Base-by-base conservation (phyloP, 257 asterid species). In the Handroanthus guayacan region DNA sequence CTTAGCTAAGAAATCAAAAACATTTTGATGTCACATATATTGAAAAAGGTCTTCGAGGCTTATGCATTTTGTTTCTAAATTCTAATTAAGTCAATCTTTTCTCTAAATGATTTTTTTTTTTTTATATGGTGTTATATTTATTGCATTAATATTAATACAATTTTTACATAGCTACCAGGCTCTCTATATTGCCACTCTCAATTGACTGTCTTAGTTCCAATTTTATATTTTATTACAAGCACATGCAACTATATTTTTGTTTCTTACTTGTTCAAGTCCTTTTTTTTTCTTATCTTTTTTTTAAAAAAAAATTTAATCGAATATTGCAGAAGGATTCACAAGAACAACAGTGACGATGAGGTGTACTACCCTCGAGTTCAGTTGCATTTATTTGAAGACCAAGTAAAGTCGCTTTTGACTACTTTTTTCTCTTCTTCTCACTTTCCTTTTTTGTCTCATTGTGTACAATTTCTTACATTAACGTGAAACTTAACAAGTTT, bases 281-380 rank as follows among this genome's bases (percentile, higher is more conserved):
- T 6, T 2, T 0, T 18, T 1, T 25, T 25, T 25, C 1, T 25
- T 25, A 0, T 25, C 31, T 25, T 25, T 25, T 25, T 25, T n/a
- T n/a, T n/a, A n/a, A n/a, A n/a, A n/a, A n/a, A n/a, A n/a, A n/a
- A 25, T 25, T 25, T 25, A 25, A 25, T 25, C 31, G 31, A 25
- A 25, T 25, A 67, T 25, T 81, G 80, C 82, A 82, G 92, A 63
- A 81, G 82, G 73, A 52, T 18, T 74, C 45, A 37, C 62, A 82
- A 71, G 84, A 58, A 78, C 41, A 75, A 64, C 55, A 16, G 25
- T 7, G 61, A 71, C 38, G 88, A 78, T 17, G 71, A 34, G 6
- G 62, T 45, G 61, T 39, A 88, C 47, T 86, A 69, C 75, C 91
- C 92, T 51, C 89, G 88, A n/a, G 97, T 91, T 38, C 89, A 78